A percentile compares a stretch with the other conserved stretches of the same genome.
Evolutionary conservation across 352 stramenopile genomes (phyloP).

Genomic region (Pythium oligandrum): DNA sequence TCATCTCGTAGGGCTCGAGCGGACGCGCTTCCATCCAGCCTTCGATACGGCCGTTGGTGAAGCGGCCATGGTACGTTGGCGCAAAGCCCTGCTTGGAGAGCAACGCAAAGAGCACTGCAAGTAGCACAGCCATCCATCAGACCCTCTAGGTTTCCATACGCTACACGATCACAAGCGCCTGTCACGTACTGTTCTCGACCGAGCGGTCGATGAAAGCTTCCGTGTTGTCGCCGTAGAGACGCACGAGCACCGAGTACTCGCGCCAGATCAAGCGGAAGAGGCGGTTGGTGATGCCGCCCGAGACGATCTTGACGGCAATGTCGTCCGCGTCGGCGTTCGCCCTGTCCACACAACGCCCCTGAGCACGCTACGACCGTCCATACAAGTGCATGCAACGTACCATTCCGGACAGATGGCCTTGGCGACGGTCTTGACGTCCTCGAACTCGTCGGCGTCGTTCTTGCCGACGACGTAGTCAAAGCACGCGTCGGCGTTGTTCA

Average conservation of each 20-base stretch:
- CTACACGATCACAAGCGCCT: neutral
- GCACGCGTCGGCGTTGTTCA: slow-evolving; percentile 77
- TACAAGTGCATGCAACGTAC: slow-evolving; percentile 7
- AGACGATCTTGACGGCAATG: slow-evolving; percentile 82
- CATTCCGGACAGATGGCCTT: slow-evolving; percentile 62
- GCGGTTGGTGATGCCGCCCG: slow-evolving; percentile 91
- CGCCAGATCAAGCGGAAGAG: slow-evolving; percentile 83
- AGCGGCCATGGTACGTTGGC: slow-evolving; percentile 87
- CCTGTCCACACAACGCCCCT: too few relatives aligned
- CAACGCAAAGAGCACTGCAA: slow-evolving; percentile 76
- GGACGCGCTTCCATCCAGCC: slow-evolving; percentile 81
- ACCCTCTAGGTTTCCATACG: neutral
- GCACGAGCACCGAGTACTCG: slow-evolving; percentile 81
- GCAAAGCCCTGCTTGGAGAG: slow-evolving; percentile 82
- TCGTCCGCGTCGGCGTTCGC: slow-evolving; percentile 38
- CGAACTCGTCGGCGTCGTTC: slow-evolving; percentile 61
- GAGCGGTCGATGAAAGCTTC: slow-evolving; percentile 90
- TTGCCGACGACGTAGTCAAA: slow-evolving; percentile 67
- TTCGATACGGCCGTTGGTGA: slow-evolving; percentile 91
- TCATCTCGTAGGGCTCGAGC: slow-evolving; percentile 88
- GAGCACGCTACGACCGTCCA: too few relatives aligned
- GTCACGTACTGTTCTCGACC: slow-evolving; percentile 85
- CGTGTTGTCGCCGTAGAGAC: slow-evolving; percentile 91
- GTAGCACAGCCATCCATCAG: slow-evolving; percentile 1
- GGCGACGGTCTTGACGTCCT: slow-evolving; percentile 74